These are phyloP conservation scores for Lomentospora prolificans DNA, from an alignment of 2,329 filamentous ascomycete genomes.

Conservation along the genomic window DNA sequence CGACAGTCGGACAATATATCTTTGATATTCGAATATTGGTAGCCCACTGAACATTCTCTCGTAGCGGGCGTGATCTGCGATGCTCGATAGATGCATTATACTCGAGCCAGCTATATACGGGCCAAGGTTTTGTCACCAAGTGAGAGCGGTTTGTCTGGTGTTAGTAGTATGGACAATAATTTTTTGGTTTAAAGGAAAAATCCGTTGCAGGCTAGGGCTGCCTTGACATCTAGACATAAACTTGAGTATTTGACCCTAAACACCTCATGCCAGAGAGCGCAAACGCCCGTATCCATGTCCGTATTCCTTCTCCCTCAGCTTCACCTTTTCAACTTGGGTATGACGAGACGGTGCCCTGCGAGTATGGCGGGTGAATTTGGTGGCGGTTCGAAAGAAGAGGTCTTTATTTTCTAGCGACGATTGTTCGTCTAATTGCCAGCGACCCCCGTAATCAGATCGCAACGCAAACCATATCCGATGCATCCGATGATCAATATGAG, in stretches of 20 bases:
- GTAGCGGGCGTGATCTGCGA: too few relatives aligned
- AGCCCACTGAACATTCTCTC: too few relatives aligned
- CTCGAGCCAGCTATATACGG: too few relatives aligned
- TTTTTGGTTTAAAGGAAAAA: neutral
- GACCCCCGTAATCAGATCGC: conserved; percentile 5
- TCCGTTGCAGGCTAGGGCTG: neutral
- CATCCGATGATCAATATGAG: conserved; percentile 3
- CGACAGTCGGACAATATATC: too few relatives aligned
- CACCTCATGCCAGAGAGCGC: neutral
- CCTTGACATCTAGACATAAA: neutral
- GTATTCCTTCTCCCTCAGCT: neutral
- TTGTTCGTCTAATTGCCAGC: conserved; percentile 6
- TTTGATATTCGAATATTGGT: too few relatives aligned
- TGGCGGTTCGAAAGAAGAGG: conserved; percentile 3
- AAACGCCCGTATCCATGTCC: neutral
- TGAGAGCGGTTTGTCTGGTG: too few relatives aligned
- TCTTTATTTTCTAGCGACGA: conserved; percentile 10
- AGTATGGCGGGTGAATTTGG: neutral
- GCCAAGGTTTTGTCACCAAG: too few relatives aligned
- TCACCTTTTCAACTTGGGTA: neutral
- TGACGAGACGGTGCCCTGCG: neutral
- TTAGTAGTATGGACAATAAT: too few relatives aligned
- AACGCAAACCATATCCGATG: conserved; percentile 8
- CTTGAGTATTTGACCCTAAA: neutral
- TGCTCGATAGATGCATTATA: too few relatives aligned